phyloP scores from a whole-genome alignment of 371 early-diverging fungal genomes.

The Saksenaea oblongispora region DNA sequence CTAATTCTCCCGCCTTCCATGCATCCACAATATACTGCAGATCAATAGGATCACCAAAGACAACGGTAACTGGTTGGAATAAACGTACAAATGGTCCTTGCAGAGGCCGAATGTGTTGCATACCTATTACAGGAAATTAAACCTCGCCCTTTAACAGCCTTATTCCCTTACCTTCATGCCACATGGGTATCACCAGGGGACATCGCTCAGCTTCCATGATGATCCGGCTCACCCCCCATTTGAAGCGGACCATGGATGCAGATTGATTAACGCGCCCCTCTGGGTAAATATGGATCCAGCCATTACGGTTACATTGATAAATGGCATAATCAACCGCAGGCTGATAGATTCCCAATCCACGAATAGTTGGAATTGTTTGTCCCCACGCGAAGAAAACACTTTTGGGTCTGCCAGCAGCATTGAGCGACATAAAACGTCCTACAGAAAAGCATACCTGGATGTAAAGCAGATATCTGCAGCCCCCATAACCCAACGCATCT shows the following conservation, averaged over 20 bases:
- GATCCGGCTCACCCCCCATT: conserved; percentile 88
- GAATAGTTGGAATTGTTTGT: conserved; percentile 80
- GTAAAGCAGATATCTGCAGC: conserved; percentile 86
- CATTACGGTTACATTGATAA: conserved; percentile 27
- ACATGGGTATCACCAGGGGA: conserved; percentile 75
- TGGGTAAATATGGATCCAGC: conserved; percentile 82
- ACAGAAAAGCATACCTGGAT: conserved; percentile 49
- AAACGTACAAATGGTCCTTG: conserved; percentile 37
- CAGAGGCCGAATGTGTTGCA: conserved; percentile 56
- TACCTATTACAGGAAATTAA: conserved; percentile 20
- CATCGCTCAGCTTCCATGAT: conserved; percentile 71
- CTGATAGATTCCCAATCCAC: conserved; percentile 87
- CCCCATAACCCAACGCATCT: conserved; percentile 82
- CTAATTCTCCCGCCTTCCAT: conserved; percentile 51
- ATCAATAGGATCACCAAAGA: conserved; percentile 73
- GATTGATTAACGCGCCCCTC: conserved; percentile 80
- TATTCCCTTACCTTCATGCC: conserved; percentile 53
- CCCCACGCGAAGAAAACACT: conserved; percentile 77
- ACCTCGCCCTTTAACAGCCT: not conserved
- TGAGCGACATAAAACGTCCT: not conserved
- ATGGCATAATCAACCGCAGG: conserved; percentile 81
- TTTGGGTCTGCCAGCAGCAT: conserved; percentile 33
- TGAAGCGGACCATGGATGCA: conserved; percentile 68
- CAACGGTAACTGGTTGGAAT: conserved; percentile 51
- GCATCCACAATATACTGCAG: conserved; percentile 57